Base-by-base conservation (phyloP, 1,284 basidiomycete species). In the Dichomitus squalens region DNA sequence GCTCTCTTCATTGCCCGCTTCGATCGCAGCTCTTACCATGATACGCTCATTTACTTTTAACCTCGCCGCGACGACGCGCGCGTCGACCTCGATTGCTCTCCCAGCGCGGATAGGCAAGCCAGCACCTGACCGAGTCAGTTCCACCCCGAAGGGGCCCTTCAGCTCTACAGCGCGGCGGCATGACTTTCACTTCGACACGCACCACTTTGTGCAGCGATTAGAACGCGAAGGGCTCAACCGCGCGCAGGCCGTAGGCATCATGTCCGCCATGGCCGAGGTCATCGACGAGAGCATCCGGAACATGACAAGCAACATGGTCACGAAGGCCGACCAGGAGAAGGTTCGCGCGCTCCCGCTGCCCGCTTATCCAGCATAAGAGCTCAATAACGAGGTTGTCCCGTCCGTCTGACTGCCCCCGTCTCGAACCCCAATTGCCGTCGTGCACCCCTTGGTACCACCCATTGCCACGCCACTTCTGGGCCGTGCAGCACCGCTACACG, bases 221-320 rank as follows among this genome's bases (percentile, higher is more conserved):
- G 91, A 95, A 73, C 79, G 86, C 52, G 90, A 97, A 69, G 95
- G 95, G 0, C 75, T 98, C 61, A 92, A 91, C 58, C 83, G 92
- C 21, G 83, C 86, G 20, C 95, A 97, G 74, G 94, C 95, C 1
- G 94, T 96, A 71, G 95, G 95, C 7, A 91, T 98, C 69, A 96
- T 97, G 93, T 83, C 86, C 49, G 93, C 95, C 16, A 90, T 98
- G 81, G 92, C 94, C 11, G 92, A 95, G 67, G 94, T 97, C 59
- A 94, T 98, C 50, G 93, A 96, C 72, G 95, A 98, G 79, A 93
- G 92, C 68, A 89, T 97, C 51, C 82, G 89, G 59, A 95, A 94
- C 69, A 95, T 98, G 92, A 93, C 93, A 41, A 88, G 85, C 63
- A 94, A 94, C 66, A 91, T 97, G 86, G 95, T 97, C 60, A 94